These are phyloP conservation scores for Backusella westeae DNA, from an alignment of 192 early-diverging fungal species.

Conservation along the genomic window DNA sequence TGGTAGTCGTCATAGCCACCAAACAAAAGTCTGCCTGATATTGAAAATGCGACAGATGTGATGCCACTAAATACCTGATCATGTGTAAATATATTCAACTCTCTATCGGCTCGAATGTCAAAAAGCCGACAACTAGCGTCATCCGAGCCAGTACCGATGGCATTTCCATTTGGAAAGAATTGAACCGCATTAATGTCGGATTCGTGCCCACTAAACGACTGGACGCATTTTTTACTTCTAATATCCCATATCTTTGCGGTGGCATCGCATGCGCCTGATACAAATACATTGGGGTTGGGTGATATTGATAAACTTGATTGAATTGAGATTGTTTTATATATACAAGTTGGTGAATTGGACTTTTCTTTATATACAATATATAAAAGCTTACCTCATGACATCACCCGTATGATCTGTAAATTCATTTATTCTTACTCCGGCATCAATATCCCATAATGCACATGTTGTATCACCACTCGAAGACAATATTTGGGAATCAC, in stretches of 20 bases:
- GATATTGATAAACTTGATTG: slow-evolving; percentile 74
- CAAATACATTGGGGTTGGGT: slow-evolving; percentile 95
- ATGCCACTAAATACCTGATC: slow-evolving; percentile 99
- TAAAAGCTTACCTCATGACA: slow-evolving; percentile 80
- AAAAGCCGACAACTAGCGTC: slow-evolving; percentile 98
- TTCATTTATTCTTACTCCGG: slow-evolving; percentile 92
- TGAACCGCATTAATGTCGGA: slow-evolving; percentile 99
- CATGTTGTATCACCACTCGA: slow-evolving; percentile 98
- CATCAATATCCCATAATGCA: slow-evolving; percentile 99
- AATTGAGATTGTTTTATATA: neutral
- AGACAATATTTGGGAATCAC: slow-evolving; percentile 96
- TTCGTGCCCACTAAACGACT: slow-evolving; percentile 98
- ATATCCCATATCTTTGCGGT: slow-evolving; percentile 99
- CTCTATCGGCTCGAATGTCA: slow-evolving; percentile 96
- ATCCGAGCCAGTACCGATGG: slow-evolving; percentile 97
- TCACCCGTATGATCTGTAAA: slow-evolving; percentile 99
- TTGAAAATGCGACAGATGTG: slow-evolving; percentile 96
- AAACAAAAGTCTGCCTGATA: slow-evolving; percentile 95
- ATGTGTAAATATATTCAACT: slow-evolving; percentile 97
- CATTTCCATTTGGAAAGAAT: slow-evolving; percentile 99
- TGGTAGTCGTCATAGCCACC: slow-evolving; percentile 99
- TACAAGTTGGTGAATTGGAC: neutral
- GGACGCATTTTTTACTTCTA: slow-evolving; percentile 92
- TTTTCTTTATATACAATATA: neutral
- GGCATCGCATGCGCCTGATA: slow-evolving; percentile 97